A percentile compares a stretch with the other conserved stretches of the same genome.
Evolutionary conservation across 176 grass and related monocot genomes (phyloP).

Genomic region (Alloteropsis semialata): DNA sequence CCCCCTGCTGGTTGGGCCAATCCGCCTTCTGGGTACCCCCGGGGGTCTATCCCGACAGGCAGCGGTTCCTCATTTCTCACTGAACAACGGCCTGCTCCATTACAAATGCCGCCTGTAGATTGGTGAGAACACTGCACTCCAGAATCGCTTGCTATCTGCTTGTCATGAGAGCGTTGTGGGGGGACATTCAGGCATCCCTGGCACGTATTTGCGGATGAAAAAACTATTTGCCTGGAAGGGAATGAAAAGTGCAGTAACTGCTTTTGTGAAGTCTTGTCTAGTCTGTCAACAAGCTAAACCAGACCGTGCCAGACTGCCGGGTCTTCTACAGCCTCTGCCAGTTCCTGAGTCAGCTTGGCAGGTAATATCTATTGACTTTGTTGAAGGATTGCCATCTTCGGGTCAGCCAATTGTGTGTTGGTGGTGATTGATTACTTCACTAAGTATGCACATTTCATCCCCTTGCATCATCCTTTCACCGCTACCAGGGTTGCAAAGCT

Average conservation of each 20-base stretch:
- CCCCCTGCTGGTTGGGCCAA: too few species aligned
- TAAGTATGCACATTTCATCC: too few species aligned
- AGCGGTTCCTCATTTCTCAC: too few species aligned
- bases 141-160: accelerated
- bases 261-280: not conserved
- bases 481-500: too few species aligned
- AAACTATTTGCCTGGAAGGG: not conserved
- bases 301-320: not conserved
- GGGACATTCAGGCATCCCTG: too few species aligned
- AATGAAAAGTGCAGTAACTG: not conserved
- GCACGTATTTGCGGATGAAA: not conserved
- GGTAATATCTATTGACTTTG: not conserved
- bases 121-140: not conserved
- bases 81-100: not conserved
- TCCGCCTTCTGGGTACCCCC: too few species aligned
- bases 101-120: not conserved
- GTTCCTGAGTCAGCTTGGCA: not conserved
- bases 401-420: too few species aligned
- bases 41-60: too few species aligned
- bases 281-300: not conserved
- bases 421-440: too few species aligned
- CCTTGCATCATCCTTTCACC: too few species aligned
- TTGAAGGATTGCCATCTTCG: not conserved
- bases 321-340: not conserved
- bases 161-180: not conserved